Evolutionary conservation across 163 green algal species (phyloP).

Genomic region (Trebouxiophyceae sp.): DNA sequence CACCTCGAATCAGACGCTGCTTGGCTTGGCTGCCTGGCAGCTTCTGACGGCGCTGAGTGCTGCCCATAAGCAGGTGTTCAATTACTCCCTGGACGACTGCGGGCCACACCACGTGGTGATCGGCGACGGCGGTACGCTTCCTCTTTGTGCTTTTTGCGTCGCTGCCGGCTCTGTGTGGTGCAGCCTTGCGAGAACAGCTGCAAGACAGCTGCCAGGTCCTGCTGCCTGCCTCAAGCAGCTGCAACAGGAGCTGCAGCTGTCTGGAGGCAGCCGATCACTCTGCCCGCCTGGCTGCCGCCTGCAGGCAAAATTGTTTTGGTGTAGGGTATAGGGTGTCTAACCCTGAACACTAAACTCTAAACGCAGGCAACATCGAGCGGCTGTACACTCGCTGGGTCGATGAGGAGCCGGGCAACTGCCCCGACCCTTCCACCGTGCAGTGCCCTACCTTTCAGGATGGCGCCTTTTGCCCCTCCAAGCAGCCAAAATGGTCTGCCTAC

Average conservation of each 20-base stretch:
- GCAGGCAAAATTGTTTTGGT: not conserved
- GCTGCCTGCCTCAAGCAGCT: not conserved
- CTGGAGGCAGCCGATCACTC: not conserved
- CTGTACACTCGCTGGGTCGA: conserved; percentile 14
- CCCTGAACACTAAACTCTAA: too few relatives aligned
- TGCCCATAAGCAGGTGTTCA: conserved; percentile 21
- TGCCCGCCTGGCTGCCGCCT: not conserved
- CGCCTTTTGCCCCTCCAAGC: conserved; percentile 26
- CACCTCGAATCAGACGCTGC: not conserved
- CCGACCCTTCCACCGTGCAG: not conserved
- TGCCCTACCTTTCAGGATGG: conserved; percentile 7
- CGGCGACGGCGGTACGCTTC: conserved; percentile 36
- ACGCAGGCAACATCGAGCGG: conserved; percentile 8
- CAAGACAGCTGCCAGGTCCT: not conserved
- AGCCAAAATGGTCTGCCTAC: conserved; percentile 37
- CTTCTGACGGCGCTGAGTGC: not conserved
- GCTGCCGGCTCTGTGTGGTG: not conserved
- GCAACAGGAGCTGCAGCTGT: not conserved
- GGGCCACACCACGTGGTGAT: conserved; percentile 48
- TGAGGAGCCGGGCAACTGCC: conserved; percentile 4
- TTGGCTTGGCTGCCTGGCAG: not conserved
- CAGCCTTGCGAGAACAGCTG: not conserved
- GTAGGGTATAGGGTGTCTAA: too few relatives aligned
- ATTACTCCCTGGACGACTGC: conserved; percentile 29
- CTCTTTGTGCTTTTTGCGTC: not conserved